Conservation (phyloP, 345 rosid genomes). For the Barbarea vulgaris region DNA sequence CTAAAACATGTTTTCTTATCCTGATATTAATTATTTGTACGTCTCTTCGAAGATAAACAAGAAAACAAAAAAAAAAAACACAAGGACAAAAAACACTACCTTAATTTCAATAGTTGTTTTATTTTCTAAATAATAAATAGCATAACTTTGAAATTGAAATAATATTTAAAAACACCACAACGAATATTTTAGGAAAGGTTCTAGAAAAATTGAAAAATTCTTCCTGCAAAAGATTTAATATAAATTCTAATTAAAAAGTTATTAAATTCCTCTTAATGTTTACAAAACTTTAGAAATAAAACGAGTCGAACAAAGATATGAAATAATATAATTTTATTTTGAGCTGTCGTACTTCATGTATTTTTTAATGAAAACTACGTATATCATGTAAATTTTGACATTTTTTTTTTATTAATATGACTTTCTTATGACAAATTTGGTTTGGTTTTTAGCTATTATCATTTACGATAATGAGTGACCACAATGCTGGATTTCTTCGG, state of each 20-base stretch:
- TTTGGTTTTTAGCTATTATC: constrained; percentile 14
- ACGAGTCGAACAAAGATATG: not conserved
- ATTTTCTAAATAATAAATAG: not conserved
- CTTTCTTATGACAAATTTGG: not conserved
- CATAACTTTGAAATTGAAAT: not conserved
- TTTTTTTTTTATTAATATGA: not conserved
- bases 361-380: not conserved
- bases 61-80: no score
- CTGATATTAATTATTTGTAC: not conserved
- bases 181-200: not conserved
- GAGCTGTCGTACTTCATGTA: not conserved
- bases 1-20: not conserved
- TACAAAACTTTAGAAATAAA: not conserved
- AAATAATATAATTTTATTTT: not conserved
- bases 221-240: not conserved
- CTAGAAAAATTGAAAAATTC: not conserved
- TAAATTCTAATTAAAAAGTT: no score
- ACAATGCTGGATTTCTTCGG: constrained; percentile 4
- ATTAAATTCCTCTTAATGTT: not conserved
- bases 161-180: not conserved
- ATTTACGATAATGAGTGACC: constrained; percentile 3
- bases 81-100: no score
- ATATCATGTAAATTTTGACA: not conserved
- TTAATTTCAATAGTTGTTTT: no score
- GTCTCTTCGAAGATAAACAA: not conserved